Evolutionary conservation across 345 rosid species (phyloP), one percentile per base, ranked within the genome.

Genomic region (Alliaria petiolata): DNA sequence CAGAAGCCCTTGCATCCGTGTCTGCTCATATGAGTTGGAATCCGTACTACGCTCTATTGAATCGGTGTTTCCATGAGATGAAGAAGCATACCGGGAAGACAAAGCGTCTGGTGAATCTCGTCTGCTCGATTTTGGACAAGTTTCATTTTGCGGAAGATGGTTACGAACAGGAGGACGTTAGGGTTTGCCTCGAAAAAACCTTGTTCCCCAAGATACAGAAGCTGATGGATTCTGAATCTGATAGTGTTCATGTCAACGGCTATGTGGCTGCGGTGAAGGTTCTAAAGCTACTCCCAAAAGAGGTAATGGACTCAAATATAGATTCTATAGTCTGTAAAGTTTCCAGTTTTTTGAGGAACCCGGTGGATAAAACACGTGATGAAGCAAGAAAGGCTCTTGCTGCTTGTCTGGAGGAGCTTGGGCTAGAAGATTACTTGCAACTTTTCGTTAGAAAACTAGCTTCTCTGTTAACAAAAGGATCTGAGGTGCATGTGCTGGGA

Each of bases 321-420:
- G 87, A 92, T 8, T 82, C 85, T 74, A 81, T 92, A 26, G 69
- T 90, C 69, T 86, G 81, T 72, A 85, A 85, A 34, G 67, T 85
- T 20, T 81, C 87, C 38, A 90, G 82, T 62, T 83, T 79, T 68
- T 66, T 90, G 38, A 91, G 85, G 84, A 81, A 51, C 57, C 89
- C 84, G 57, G 17, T 70, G 55, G 91, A 79, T 42, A 77, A 84
- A 30, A 65, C 74, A 26, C 91, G 93, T 31, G 86, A 84, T 80
- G 84, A 85, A 74, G 96, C 96, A 34, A 86, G 96, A 78, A 53
- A 76, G 50, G 96, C 91, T 77, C 80, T 92, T 79, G 85, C 86
- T 69, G 86, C 87, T 68, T 92, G 95, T 84, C 62, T 92, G 77
- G 84, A 85, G 83, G 93, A 81, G 69, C 98, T 92, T 61, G 96